phyloP scores from a whole-genome alignment of 306 rosid genomes.

The Quercus ilex region DNA sequence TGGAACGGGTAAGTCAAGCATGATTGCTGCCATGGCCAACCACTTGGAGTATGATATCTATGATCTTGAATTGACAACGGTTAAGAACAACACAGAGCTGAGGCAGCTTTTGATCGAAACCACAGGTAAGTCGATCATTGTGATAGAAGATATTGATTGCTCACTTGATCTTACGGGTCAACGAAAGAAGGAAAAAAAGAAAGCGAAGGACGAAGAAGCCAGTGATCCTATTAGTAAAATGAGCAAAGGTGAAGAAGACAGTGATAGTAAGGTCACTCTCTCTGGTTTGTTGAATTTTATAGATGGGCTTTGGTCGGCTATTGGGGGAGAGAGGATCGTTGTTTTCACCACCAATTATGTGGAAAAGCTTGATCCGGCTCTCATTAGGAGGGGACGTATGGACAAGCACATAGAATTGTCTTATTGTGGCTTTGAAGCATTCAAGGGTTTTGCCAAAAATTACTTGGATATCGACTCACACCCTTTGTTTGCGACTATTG shows the following conservation, averaged over 20 bases:
- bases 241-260: no score
- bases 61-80: conserved; percentile 40
- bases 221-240: no score
- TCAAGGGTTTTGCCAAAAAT: conserved; percentile 21
- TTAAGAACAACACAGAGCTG: conserved; percentile 36
- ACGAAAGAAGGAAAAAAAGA: no score
- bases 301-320: conserved; percentile 55
- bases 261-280: conserved; percentile 4
- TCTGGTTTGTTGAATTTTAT: conserved; percentile 41
- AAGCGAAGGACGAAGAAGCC: no score
- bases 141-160: conserved; percentile 47
- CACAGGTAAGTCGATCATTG: conserved; percentile 33
- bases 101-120: conserved; percentile 33
- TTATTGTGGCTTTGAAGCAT: conserved; percentile 38
- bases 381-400: conserved; percentile 38
- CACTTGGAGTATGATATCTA: conserved; percentile 24
- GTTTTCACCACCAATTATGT: no score
- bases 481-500: no score
- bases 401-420: conserved; percentile 39
- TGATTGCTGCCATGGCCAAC: no score
- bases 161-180: conserved; percentile 46
- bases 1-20: no score
- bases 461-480: no score
- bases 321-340: not conserved
- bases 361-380: conserved; percentile 25